phyloP scores from a whole-genome alignment of 2,329 filamentous ascomycete species.

The Bipolaris gigantea region DNA sequence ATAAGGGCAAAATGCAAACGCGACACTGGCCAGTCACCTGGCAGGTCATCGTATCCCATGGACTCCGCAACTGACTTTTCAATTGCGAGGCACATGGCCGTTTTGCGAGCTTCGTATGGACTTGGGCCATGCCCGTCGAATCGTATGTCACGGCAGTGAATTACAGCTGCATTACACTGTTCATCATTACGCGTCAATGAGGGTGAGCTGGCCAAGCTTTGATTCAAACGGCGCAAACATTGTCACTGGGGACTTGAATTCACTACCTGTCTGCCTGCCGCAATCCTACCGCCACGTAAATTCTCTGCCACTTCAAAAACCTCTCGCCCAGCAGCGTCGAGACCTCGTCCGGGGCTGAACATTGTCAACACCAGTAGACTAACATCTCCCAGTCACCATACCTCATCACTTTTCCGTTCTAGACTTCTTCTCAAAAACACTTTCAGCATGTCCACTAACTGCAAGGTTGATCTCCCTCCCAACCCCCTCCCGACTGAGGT shows the following conservation, averaged over 20 bases:
- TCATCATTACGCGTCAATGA: slow-evolving; percentile 11
- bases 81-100: slow-evolving; percentile 7
- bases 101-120: slow-evolving; percentile 6
- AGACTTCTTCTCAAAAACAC: neutral
- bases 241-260: slow-evolving; percentile 23
- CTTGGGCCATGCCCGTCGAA: slow-evolving; percentile 11
- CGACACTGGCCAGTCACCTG: slow-evolving; percentile 14
- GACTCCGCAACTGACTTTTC: slow-evolving; percentile 5
- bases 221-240: slow-evolving; percentile 20
- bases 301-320: slow-evolving; percentile 17
- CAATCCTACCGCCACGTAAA: slow-evolving; percentile 2
- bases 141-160: slow-evolving; percentile 14
- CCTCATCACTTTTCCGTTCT: neutral
- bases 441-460: slow-evolving; percentile 13
- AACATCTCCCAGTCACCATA: neutral
- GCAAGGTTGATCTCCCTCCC: neutral
- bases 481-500: neutral
- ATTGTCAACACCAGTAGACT: neutral
- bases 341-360: slow-evolving; percentile 18
- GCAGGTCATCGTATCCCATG: slow-evolving; percentile 4
- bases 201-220: slow-evolving; percentile 16
- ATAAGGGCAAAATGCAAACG: slow-evolving; percentile 13
- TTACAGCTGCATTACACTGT: slow-evolving; percentile 9
- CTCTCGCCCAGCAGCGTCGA: slow-evolving; percentile 32
- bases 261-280: slow-evolving; percentile 16